Conservation (phyloP, 768 basidiomycete species). For the Ramaria sp. region DNA sequence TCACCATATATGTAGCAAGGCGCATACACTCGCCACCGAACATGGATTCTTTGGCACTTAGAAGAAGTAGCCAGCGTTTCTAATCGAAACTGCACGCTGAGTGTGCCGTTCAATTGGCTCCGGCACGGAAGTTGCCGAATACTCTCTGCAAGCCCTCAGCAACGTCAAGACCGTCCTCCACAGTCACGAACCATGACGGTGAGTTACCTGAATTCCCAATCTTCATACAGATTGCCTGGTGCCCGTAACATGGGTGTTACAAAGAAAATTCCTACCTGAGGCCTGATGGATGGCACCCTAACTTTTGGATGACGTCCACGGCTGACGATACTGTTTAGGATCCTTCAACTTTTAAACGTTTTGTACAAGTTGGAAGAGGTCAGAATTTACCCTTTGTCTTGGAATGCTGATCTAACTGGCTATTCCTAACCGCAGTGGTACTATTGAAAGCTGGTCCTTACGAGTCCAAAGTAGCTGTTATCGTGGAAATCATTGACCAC, state of each 20-base stretch:
- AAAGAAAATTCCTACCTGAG: background rate
- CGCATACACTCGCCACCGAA: too few relatives aligned
- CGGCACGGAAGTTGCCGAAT: background rate
- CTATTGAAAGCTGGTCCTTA: constrained; percentile 85
- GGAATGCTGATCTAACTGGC: background rate
- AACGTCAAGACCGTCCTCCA: constrained; percentile 9
- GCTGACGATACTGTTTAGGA: constrained; percentile 27
- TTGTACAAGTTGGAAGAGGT: constrained; percentile 98
- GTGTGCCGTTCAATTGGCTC: too few relatives aligned
- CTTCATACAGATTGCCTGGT: too few relatives aligned
- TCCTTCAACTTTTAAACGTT: constrained; percentile 84
- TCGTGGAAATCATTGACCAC: constrained; percentile 98
- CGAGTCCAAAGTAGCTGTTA: constrained; percentile 85
- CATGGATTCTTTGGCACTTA: too few relatives aligned
- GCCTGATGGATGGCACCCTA: background rate
- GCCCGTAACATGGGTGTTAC: background rate
- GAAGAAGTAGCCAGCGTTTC: too few relatives aligned
- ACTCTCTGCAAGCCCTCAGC: background rate
- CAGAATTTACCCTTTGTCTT: too few relatives aligned
- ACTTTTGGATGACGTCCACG: background rate
- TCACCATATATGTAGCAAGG: too few relatives aligned
- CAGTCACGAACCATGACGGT: constrained; percentile 2
- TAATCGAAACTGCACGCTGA: too few relatives aligned
- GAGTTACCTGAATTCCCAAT: background rate
- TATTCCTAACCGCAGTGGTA: constrained; percentile 46